Evolutionary conservation across 2,329 filamentous ascomycete genomes (phyloP).

Genomic region (Xylariaceae sp.): DNA sequence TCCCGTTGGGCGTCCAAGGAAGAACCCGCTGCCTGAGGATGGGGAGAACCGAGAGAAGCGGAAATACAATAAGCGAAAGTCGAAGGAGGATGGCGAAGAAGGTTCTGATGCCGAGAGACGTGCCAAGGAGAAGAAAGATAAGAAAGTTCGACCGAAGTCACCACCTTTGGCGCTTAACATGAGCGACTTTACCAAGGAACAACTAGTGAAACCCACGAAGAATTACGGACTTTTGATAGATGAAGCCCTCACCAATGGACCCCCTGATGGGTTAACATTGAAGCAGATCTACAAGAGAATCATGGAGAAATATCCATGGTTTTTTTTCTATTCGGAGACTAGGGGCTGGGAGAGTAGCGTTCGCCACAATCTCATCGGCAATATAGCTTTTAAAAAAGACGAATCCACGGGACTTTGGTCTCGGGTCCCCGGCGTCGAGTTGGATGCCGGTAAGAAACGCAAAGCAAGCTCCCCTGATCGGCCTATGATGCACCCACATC

Average conservation of each 20-base stretch:
- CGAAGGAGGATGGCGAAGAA: slow-evolving; percentile 52
- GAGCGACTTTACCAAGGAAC: slow-evolving; percentile 53
- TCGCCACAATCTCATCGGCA: slow-evolving; percentile 59
- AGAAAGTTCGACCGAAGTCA: slow-evolving; percentile 56
- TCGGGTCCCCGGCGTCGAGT: slow-evolving; percentile 52
- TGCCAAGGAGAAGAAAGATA: slow-evolving; percentile 56
- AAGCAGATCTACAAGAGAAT: slow-evolving; percentile 63
- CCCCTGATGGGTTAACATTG: slow-evolving; percentile 49
- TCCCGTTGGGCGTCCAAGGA: slow-evolving; percentile 61
- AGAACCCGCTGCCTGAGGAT: slow-evolving; percentile 58
- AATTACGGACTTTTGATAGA: slow-evolving; percentile 60
- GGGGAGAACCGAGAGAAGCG: slow-evolving; percentile 56
- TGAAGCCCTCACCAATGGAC: slow-evolving; percentile 52
- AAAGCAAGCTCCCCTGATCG: slow-evolving; percentile 51
- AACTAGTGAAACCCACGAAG: slow-evolving; percentile 58
- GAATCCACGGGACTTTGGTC: slow-evolving; percentile 54
- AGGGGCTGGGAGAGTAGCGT: slow-evolving; percentile 65
- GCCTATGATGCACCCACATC: slow-evolving; percentile 24
- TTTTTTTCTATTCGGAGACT: slow-evolving; percentile 55
- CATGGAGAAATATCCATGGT: slow-evolving; percentile 54
- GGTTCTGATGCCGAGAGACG: slow-evolving; percentile 53
- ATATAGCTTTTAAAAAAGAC: slow-evolving; percentile 57
- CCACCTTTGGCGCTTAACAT: slow-evolving; percentile 52
- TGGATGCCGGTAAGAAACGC: slow-evolving; percentile 59
- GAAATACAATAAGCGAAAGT: slow-evolving; percentile 61